phyloP scores from a whole-genome alignment of 2,329 filamentous ascomycete genomes.

The Cadophora malorum region DNA sequence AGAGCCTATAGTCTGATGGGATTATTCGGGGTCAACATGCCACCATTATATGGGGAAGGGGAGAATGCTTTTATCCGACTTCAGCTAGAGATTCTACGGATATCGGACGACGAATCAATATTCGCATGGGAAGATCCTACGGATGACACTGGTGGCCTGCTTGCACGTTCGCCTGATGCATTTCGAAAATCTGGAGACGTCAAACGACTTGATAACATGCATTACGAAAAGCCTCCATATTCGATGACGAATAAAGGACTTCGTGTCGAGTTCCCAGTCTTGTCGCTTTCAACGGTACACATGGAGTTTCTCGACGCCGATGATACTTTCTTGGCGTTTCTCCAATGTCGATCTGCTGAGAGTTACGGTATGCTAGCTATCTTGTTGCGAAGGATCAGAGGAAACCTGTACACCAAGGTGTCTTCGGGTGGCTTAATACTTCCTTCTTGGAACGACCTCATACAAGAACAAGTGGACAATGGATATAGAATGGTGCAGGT shows the following conservation, averaged over 20 bases:
- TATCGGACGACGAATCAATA: constrained; percentile 16
- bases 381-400: neutral
- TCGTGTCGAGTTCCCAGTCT: neutral
- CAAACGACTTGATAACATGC: neutral
- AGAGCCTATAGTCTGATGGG: constrained; percentile 16
- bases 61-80: constrained; percentile 13
- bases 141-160: neutral
- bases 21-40: constrained; percentile 13
- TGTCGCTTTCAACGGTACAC: neutral
- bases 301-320: neutral
- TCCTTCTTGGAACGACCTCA: neutral
- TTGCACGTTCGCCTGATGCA: neutral
- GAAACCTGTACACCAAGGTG: neutral
- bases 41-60: constrained; percentile 16
- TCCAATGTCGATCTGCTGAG: neutral
- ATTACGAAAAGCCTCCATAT: neutral
- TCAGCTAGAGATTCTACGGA: constrained; percentile 11
- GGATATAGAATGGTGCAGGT: neutral
- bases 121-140: constrained; percentile 9
- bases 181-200: neutral
- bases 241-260: neutral
- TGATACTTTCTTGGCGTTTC: neutral
- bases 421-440: neutral
- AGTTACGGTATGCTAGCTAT: neutral
- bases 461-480: neutral